Conservation (phyloP, 768 basidiomycete species). For the Boletus coccyginus region DNA sequence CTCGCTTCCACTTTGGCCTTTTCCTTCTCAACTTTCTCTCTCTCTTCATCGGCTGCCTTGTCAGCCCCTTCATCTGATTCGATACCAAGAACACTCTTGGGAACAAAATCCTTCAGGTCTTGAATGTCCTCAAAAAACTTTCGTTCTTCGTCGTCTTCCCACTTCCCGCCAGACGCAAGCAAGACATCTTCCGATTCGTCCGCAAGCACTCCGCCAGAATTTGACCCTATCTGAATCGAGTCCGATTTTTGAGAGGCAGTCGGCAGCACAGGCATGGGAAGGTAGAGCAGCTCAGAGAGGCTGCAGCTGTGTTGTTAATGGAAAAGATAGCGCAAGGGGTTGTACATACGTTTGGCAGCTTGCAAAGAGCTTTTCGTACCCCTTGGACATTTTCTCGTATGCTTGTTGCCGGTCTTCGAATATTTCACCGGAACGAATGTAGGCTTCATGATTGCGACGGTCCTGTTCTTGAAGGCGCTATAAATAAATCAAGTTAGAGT, state of each 20-base stretch:
- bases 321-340: not conserved
- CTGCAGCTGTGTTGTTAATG: conserved; percentile 37
- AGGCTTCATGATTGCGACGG: conserved; percentile 95
- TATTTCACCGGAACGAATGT: conserved; percentile 98
- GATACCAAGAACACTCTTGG: conserved; percentile 80
- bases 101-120: conserved; percentile 90
- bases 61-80: conserved; percentile 39
- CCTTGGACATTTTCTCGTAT: conserved; percentile 97
- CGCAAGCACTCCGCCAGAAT: conserved; percentile 37
- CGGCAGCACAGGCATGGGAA: conserved; percentile 81
- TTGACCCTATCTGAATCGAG: conserved; percentile 74
- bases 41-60: conserved; percentile 41
- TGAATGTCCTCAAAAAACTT: conserved; percentile 91
- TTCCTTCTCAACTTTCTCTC: conserved; percentile 52
- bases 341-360: conserved; percentile 79
- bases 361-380: conserved; percentile 86
- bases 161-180: conserved; percentile 69
- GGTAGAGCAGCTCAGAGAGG: conserved; percentile 86
- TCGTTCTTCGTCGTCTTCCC: conserved; percentile 97
- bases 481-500: not conserved
- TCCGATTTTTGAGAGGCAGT: conserved; percentile 77
- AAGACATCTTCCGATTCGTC: conserved; percentile 58
- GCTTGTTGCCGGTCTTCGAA: conserved; percentile 99
- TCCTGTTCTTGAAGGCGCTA: conserved; percentile 97
- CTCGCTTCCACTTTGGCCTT: conserved; percentile 62